Base-by-base conservation (phyloP, 306 rosid genomes). In the Quercus parvula region DNA sequence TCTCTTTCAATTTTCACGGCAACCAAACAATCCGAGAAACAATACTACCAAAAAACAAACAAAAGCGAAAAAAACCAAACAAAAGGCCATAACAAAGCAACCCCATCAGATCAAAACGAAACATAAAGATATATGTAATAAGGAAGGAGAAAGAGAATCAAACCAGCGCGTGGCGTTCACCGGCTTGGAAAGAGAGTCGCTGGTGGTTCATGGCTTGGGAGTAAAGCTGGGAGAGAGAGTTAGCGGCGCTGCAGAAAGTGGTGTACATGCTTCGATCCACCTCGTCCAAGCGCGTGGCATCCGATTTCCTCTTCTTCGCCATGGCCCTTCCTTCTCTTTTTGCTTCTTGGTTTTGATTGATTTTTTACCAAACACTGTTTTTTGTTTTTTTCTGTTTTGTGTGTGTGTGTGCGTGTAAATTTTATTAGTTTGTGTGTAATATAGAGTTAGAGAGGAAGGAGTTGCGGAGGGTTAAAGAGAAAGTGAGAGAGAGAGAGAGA, bases 181-280 rank as follows among this genome's bases (percentile, higher is more conserved):
- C 99, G 78, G 97, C 94, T 81, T 92, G 99, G 81, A 94, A 94
- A 70, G 99, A 92, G 78, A 92, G 90, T 59, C 90, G 88, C 59
- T 94, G 97, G 44, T 94, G 94, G 79, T 89, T 92, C 94, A 92
- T 91, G 68, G 95, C 90, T 82, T 94, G 97, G 58, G 97, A 82
- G 78, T 94, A 94, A 61, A 94, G 94, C 77, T 92, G 99, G 17
- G 98, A 94, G 71, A 94, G 97, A 56, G 98, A 94, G 70, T 94
- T 94, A 1, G 98, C 98, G 67, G 97, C 97, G 91, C 89, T 90
- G 90, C 97, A 91, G 88, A 94, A 94, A 14, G 95, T 87, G 70
- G 99, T 80, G 85, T 94, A 94, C 92, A 91, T 92, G 90, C 89
- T 91, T 27, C 97, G 95, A 88, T 94, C 99, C 67, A 92, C 99